These are phyloP conservation scores for Penicillium crystallinum DNA, from an alignment of 495 filamentous ascomycete genomes.

Conservation along the genomic window DNA sequence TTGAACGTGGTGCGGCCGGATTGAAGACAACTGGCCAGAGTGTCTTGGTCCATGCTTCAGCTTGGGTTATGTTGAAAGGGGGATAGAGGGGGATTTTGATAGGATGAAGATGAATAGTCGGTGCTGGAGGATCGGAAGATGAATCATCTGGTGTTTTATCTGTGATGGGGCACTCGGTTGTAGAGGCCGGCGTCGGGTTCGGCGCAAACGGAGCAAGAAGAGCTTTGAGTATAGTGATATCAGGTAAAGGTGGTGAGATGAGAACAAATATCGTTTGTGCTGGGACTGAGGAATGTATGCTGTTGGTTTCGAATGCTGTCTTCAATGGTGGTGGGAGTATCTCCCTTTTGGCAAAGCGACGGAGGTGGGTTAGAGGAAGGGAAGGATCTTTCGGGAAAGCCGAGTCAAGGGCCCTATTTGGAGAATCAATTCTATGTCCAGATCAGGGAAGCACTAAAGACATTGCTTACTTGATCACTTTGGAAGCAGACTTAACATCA, in stretches of 20 bases:
- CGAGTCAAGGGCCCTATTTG: constrained; percentile 35
- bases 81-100: constrained; percentile 67
- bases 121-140: constrained; percentile 12
- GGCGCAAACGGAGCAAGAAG: constrained; percentile 36
- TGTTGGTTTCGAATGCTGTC: constrained; percentile 20
- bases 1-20: constrained; percentile 54
- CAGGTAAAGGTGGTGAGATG: constrained; percentile 34
- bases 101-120: constrained; percentile 36
- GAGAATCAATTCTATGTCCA: background rate
- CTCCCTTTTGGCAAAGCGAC: constrained; percentile 68
- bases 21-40: constrained; percentile 92
- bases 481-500: constrained; percentile 40
- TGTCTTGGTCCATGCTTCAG: constrained; percentile 64
- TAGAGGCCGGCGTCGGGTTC: constrained; percentile 1
- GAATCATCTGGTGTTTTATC: constrained; percentile 16
- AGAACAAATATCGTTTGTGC: constrained; percentile 35
- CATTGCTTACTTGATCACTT: constrained; percentile 41
- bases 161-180: background rate
- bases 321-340: constrained; percentile 55
- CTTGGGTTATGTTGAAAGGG: constrained; percentile 70
- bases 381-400: constrained; percentile 51
- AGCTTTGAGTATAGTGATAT: constrained; percentile 19
- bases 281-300: background rate
- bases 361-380: constrained; percentile 68
- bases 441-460: background rate